These are phyloP conservation scores for Pseudoneurospora amorphoporcata DNA, from an alignment of 495 filamentous ascomycete species.

Conservation along the genomic window DNA sequence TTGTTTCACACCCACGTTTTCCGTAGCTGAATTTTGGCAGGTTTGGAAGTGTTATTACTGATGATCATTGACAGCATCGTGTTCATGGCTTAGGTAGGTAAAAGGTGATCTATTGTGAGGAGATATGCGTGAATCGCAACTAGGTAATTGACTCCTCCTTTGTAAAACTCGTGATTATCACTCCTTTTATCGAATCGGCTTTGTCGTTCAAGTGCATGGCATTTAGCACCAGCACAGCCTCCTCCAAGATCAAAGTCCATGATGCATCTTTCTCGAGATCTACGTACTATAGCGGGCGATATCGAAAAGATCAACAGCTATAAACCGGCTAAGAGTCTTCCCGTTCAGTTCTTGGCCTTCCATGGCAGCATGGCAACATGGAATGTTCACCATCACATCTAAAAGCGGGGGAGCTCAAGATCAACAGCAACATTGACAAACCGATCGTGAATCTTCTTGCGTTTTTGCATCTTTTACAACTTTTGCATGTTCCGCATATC, in stretches of 20 bases:
- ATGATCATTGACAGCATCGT: neutral
- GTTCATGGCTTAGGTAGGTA: neutral
- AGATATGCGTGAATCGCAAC: neutral
- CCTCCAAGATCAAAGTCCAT: neutral
- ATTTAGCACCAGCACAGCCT: neutral
- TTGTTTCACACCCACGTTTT: neutral
- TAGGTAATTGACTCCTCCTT: neutral
- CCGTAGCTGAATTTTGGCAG: too few relatives aligned
- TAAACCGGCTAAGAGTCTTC: neutral
- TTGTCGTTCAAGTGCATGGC: too few relatives aligned
- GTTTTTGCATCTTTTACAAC: neutral
- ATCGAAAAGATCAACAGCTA: neutral
- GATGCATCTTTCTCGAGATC: neutral
- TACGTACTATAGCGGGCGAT: neutral
- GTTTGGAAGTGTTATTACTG: neutral
- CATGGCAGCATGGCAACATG: neutral
- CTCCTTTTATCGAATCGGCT: neutral
- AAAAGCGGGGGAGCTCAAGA: neutral
- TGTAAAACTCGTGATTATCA: neutral
- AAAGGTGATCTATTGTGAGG: neutral
- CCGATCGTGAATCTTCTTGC: neutral
- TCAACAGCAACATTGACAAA: neutral
- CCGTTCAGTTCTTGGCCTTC: neutral
- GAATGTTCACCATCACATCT: neutral
- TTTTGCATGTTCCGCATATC: too few relatives aligned